Evolutionary conservation across 106 monocot genomes (phyloP), one percentile per base, ranked within the genome.

Genomic region (Narthecium ossifragum): DNA sequence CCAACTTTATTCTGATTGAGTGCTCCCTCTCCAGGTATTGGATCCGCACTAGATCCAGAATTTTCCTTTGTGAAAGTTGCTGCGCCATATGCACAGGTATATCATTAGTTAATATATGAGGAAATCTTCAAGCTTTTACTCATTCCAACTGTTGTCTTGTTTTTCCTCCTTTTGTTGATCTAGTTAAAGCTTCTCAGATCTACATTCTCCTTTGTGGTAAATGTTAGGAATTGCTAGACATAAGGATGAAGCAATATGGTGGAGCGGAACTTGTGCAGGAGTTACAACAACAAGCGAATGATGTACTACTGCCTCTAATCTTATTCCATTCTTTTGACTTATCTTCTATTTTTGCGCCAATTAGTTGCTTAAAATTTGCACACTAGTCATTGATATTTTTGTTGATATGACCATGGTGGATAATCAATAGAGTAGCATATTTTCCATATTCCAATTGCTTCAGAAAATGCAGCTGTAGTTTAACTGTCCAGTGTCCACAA

Each of bases 1-100:
- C 31, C 17, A 41, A 50, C 25, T 51, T 25, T 21, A 10, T 41
- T 48, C n/a, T n/a, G n/a, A n/a, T n/a, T n/a, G n/a, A n/a, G n/a
- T 63, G n/a, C 9, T 54, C 46, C 36, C 53, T 60, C 43, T 73
- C 34, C 62, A 98, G 91, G 98, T 31, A 91, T 98, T 68, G 87
- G 91, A 26, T 85, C 87, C 64, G 73, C 73, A 39, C 55, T 98
- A 51, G 87, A 98, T 82, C 98, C 98, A 64, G 71, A 81, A 9
- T 98, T 87, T 72, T 98, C 98, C 26, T 98, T 91, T 70, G 81
- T 73, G 27, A 91, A 91, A 82, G 66, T 98, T 69, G 90, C 98
- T 27, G 81, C 86, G 25, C 98, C 98, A 20, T 98, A 91, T 77
- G 84, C 84, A 48, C 84, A 91, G 91, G 98, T 98, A 46, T 55